Conservation (phyloP, 495 filamentous ascomycete genomes). For the Aspergillus nidulans region DNA sequence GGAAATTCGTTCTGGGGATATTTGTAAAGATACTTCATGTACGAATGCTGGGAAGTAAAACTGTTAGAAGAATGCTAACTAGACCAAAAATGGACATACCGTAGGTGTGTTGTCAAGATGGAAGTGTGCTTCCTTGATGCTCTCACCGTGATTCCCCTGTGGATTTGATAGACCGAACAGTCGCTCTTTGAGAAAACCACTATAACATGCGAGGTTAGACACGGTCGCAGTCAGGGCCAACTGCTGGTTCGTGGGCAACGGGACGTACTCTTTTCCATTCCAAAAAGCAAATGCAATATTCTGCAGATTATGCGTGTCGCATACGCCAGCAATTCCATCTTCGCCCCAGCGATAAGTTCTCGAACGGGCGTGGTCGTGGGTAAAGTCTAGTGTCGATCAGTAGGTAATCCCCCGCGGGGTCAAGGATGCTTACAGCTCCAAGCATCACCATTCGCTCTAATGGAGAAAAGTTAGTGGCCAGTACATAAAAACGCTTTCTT, state of each 20-base stretch:
- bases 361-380: conserved; percentile 84
- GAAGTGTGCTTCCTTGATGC: conserved; percentile 93
- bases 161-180: conserved; percentile 93
- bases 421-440: conserved; percentile 74
- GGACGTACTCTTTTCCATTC: conserved; percentile 88
- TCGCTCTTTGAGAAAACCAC: conserved; percentile 88
- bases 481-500: not conserved
- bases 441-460: conserved; percentile 75
- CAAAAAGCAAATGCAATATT: conserved; percentile 95
- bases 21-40: conserved; percentile 99
- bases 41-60: conserved; percentile 68
- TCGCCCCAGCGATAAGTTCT: conserved; percentile 92
- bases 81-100: conserved; percentile 17
- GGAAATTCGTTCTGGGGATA: conserved; percentile 90
- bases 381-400: conserved; percentile 61
- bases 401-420: not conserved
- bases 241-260: not conserved
- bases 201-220: conserved; percentile 27
- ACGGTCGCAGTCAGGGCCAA: not conserved
- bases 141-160: conserved; percentile 94
- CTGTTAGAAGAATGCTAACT: conserved; percentile 4
- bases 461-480: not conserved
- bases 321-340: conserved; percentile 95
- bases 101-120: conserved; percentile 90
- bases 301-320: conserved; percentile 81